phyloP scores from a whole-genome alignment of 2,329 filamentous ascomycete genomes.

The Trichoderma gracile region DNA sequence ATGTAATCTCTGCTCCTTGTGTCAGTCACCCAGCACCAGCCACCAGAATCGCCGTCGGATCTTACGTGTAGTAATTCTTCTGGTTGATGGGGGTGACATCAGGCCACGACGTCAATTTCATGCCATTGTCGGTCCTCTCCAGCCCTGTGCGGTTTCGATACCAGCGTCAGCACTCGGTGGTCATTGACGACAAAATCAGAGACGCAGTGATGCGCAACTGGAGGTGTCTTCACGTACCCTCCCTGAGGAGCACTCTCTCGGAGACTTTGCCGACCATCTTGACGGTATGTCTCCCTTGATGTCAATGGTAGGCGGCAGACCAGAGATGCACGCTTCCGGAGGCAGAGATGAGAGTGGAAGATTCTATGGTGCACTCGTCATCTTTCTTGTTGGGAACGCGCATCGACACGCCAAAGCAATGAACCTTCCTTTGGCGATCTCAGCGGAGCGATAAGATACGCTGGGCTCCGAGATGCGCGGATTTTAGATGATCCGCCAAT shows the following conservation, averaged over 20 bases:
- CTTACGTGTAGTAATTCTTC: constrained; percentile 97
- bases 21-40: constrained; percentile 27
- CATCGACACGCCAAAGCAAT: constrained; percentile 21
- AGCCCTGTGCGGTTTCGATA: constrained; percentile 61
- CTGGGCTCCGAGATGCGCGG: not conserved
- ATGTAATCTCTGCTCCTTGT: constrained; percentile 75
- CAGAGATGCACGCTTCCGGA: not conserved
- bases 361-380: constrained; percentile 15
- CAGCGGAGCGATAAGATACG: constrained; percentile 22
- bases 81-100: constrained; percentile 94
- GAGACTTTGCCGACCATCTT: constrained; percentile 65
- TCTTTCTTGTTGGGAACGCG: constrained; percentile 19
- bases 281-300: constrained; percentile 36
- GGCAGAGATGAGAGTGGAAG: not conserved
- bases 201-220: not conserved
- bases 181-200: not conserved
- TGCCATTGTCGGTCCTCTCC: constrained; percentile 96
- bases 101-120: constrained; percentile 94
- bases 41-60: not conserved
- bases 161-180: not conserved
- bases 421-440: constrained; percentile 18
- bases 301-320: not conserved
- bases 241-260: constrained; percentile 63
- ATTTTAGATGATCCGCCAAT: constrained; percentile 8
- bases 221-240: constrained; percentile 49